These are phyloP conservation scores for Solanum ossicruentum DNA, from an alignment of 257 asterid species.

Conservation along the genomic window DNA sequence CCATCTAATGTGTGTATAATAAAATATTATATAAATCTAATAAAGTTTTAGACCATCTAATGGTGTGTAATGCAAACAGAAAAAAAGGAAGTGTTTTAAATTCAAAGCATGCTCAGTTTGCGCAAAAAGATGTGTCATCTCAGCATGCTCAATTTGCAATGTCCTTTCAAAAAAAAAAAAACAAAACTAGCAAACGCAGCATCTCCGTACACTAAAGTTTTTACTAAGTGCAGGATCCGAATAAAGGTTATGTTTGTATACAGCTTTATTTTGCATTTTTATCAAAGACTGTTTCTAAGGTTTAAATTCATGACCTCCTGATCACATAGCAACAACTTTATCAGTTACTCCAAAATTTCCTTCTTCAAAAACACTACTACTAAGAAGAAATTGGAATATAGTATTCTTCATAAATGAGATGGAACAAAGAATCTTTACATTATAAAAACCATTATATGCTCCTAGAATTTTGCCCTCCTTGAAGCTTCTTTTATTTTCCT, in stretches of 20 bases:
- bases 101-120: neutral
- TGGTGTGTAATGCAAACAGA: neutral
- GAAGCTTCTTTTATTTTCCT: neutral
- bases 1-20: neutral
- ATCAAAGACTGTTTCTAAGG: no score
- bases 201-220: no score
- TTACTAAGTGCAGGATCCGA: rapidly evolving
- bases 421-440: conserved; percentile 7
- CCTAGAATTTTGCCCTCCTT: conserved; percentile 12
- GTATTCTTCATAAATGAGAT: conserved; percentile 1
- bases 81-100: neutral
- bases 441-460: neutral
- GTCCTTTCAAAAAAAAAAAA: neutral
- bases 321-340: no score
- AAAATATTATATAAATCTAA: neutral
- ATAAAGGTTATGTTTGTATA: no score
- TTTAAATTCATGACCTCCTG: no score
- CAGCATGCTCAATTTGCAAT: neutral
- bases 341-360: no score
- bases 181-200: no score
- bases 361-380: no score
- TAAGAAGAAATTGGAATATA: neutral
- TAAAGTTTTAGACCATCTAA: neutral
- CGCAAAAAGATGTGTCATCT: neutral
- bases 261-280: no score